Conservation (phyloP, 2,329 filamentous ascomycete genomes). For the Drechslerella coelobrocha region DNA sequence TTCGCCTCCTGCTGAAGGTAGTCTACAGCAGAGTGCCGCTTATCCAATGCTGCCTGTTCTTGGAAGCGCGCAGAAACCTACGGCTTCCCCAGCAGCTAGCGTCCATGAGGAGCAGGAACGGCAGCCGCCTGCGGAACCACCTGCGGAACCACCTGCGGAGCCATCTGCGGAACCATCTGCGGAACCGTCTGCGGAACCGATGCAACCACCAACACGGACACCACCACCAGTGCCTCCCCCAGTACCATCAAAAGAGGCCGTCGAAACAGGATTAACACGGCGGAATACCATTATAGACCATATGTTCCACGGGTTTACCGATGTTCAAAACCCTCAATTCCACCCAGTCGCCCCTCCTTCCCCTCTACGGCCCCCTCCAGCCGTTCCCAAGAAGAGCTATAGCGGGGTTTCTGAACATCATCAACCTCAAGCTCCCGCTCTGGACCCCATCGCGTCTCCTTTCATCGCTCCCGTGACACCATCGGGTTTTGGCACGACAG, state of each 20-base stretch:
- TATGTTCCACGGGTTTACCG: constrained; percentile 54
- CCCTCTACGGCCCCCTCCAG: constrained; percentile 62
- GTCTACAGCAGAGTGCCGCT: constrained; percentile 10
- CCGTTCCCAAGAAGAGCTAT: constrained; percentile 71
- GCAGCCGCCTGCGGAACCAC: neutral
- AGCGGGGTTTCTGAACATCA: constrained; percentile 74
- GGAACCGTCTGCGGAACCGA: too few species aligned
- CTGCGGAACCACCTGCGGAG: too few species aligned
- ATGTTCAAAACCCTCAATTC: constrained; percentile 55
- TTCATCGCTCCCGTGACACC: constrained; percentile 69
- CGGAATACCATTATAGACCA: constrained; percentile 54
- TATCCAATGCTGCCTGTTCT: constrained; percentile 37
- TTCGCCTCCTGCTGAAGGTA: constrained; percentile 24
- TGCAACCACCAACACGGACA: constrained; percentile 27
- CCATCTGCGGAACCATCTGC: too few species aligned
- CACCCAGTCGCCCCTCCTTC: constrained; percentile 55
- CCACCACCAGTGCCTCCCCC: constrained; percentile 30
- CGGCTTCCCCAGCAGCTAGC: constrained; percentile 24
- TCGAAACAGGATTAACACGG: constrained; percentile 25
- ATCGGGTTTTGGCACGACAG: constrained; percentile 72
- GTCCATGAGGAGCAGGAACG: constrained; percentile 18
- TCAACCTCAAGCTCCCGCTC: constrained; percentile 79
- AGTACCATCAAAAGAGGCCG: constrained; percentile 25
- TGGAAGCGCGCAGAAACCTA: constrained; percentile 14
- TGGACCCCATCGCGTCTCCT: constrained; percentile 71